Percentiles rank a stretch among this genome's conserved stretches.
These are phyloP conservation scores for Fusarium poae DNA, from an alignment of 2,329 filamentous ascomycete genomes.

Conservation along the genomic window DNA sequence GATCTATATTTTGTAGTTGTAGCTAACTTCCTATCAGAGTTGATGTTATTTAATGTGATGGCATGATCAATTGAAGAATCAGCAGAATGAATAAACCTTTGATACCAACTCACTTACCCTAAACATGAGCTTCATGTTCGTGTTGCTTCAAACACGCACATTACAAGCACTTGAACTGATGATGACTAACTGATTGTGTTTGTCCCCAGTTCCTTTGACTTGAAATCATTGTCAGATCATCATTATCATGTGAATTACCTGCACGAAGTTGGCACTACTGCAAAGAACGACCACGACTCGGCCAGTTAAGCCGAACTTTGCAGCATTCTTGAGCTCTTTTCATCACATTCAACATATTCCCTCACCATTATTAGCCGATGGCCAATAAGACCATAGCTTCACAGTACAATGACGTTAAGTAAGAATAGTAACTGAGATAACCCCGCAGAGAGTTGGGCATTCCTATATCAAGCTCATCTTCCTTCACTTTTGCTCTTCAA, in stretches of 20 bases:
- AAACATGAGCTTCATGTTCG: not conserved
- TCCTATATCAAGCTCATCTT: conserved; percentile 33
- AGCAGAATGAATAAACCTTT: not conserved
- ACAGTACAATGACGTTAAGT: conserved; percentile 39
- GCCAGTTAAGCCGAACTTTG: conserved; percentile 6
- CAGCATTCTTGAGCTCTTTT: conserved; percentile 11
- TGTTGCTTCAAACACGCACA: not conserved
- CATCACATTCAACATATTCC: conserved; percentile 17
- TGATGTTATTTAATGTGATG: not conserved
- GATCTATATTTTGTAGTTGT: not conserved
- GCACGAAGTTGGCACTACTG: conserved; percentile 26
- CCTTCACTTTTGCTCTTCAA: not conserved
- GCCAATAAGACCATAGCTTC: conserved; percentile 42
- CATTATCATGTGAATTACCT: not conserved
- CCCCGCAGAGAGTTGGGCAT: conserved; percentile 41
- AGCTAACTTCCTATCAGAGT: not conserved
- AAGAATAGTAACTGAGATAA: conserved; percentile 14
- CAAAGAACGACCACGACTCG: conserved; percentile 19
- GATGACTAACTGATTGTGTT: not conserved
- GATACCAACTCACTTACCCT: conserved; percentile 6
- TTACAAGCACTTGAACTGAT: not conserved
- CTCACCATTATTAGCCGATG: conserved; percentile 19
- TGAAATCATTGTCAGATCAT: conserved; percentile 9
- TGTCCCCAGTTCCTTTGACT: not conserved
- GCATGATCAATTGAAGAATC: conserved; percentile 3